Conservation (phyloP, 345 rosid species). For the Raphanus raphanistrum region DNA sequence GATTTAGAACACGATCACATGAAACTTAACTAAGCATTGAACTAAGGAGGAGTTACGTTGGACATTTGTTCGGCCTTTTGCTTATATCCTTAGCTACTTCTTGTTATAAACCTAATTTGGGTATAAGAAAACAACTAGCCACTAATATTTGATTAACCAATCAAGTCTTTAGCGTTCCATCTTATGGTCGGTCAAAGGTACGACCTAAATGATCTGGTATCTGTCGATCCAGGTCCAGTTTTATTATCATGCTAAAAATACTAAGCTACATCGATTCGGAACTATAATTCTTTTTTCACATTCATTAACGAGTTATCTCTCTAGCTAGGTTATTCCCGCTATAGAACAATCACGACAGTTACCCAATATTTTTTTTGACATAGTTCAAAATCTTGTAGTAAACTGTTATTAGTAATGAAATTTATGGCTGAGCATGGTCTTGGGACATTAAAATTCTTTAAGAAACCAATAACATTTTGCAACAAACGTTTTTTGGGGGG, state of each 20-base stretch:
- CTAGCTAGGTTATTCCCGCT: too few species aligned
- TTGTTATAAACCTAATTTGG: background rate
- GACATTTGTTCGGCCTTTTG: background rate
- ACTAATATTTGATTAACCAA: background rate
- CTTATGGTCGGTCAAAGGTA: constrained; percentile 15
- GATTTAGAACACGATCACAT: constrained; percentile 1
- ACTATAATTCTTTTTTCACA: background rate
- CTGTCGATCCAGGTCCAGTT: constrained; percentile 1
- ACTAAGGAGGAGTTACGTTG: background rate
- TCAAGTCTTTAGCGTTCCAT: background rate
- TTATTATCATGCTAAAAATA: background rate
- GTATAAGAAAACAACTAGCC: background rate
- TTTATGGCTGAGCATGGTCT: too few species aligned
- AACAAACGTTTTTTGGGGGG: too few species aligned
- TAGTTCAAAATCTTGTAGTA: too few species aligned
- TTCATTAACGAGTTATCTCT: background rate
- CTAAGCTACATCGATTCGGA: background rate
- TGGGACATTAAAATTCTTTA: too few species aligned
- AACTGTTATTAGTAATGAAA: too few species aligned
- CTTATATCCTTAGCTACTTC: background rate
- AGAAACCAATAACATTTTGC: too few species aligned
- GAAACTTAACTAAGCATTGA: background rate
- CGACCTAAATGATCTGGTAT: constrained; percentile 19
- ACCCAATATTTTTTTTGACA: too few species aligned
- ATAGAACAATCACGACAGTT: too few species aligned